A percentile compares a stretch with the other conserved stretches of the same genome.
phyloP scores from a whole-genome alignment of 371 early-diverging fungal species.

The Mucor ambiguus region DNA sequence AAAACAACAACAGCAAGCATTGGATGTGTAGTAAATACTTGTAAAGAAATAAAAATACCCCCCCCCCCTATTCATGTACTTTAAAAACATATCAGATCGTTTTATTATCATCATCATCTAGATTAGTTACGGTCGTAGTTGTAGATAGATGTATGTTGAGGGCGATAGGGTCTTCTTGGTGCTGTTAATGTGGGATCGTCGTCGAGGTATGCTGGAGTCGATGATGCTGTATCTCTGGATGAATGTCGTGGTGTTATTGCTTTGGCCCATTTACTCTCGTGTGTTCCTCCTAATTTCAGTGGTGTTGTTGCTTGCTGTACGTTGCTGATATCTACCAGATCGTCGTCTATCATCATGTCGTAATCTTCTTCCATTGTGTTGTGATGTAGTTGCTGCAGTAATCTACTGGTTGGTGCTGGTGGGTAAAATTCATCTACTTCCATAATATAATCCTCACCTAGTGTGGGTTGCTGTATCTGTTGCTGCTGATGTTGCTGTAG shows the following conservation, averaged over 20 bases:
- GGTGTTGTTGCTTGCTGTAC: background rate
- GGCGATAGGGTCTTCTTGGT: conserved; percentile 19
- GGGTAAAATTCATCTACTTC: conserved; percentile 19
- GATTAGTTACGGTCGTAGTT: background rate
- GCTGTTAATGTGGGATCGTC: conserved; percentile 13
- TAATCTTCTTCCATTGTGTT: conserved; percentile 1
- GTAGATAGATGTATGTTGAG: background rate
- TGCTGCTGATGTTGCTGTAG: conserved; percentile 6
- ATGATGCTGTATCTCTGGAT: background rate
- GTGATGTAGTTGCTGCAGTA: background rate
- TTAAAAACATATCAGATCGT: background rate
- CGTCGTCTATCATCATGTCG: conserved; percentile 24
- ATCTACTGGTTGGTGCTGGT: background rate
- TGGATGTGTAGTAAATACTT: conserved; percentile 20
- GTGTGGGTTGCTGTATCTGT: background rate
- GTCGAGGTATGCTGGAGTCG: conserved; percentile 4
- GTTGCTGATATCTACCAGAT: background rate
- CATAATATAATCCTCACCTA: conserved; percentile 16
- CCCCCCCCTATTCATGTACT: background rate
- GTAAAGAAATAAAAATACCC: background rate
- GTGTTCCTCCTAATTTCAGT: background rate
- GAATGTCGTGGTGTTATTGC: background rate
- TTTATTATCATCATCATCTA: background rate
- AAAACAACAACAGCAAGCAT: conserved; percentile 8
- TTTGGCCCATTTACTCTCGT: conserved; percentile 21